These are phyloP conservation scores for Saitozyma podzolica DNA, from an alignment of 768 basidiomycete species.

Conservation along the genomic window DNA sequence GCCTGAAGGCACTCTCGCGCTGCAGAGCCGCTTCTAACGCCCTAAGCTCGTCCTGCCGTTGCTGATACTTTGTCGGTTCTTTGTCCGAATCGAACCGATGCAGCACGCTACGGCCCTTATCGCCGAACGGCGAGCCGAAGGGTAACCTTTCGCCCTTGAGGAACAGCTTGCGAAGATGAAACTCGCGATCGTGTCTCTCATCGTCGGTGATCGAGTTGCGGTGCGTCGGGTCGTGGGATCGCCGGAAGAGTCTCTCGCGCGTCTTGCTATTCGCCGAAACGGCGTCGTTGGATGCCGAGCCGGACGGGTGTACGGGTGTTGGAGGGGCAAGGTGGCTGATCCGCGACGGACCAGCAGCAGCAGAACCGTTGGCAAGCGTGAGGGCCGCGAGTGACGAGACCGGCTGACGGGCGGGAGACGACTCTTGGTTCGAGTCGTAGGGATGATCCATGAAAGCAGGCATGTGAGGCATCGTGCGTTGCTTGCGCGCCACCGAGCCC, in stretches of 20 bases:
- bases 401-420: constrained; percentile 1
- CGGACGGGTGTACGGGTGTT: constrained; percentile 1
- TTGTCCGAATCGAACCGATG: neutral
- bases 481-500: constrained; percentile 25
- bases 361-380: neutral
- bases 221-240: constrained; percentile 4
- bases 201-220: constrained; percentile 28
- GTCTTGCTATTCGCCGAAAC: constrained; percentile 1
- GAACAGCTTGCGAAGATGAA: constrained; percentile 32
- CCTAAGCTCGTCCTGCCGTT: constrained; percentile 22
- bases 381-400: neutral
- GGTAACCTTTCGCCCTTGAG: constrained; percentile 23
- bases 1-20: constrained; percentile 30
- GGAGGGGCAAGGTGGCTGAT: neutral
- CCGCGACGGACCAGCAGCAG: neutral
- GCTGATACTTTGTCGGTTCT: constrained; percentile 2
- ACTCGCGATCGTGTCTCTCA: constrained; percentile 14
- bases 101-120: constrained; percentile 5
- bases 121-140: neutral
- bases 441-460: constrained; percentile 1
- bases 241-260: constrained; percentile 11
- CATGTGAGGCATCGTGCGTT: constrained; percentile 7
- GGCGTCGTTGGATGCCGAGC: neutral
- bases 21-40: constrained; percentile 24
- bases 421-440: constrained; percentile 5